Base-by-base conservation (phyloP, 352 stramenopile species). In the Pythium apleroticum region DNA sequence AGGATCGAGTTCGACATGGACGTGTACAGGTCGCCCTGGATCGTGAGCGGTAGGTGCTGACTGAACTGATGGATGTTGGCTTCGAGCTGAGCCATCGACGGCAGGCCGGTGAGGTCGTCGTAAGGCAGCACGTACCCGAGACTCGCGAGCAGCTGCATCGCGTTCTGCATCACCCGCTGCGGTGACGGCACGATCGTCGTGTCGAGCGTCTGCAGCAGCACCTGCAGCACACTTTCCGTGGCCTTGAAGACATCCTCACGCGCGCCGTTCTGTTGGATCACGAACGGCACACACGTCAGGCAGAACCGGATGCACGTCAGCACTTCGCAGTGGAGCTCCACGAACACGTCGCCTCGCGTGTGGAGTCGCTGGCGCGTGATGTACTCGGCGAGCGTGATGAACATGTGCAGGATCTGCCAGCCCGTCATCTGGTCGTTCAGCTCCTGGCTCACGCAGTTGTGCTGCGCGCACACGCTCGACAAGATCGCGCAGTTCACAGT, bases 1-100 rank as follows among this genome's bases (percentile, higher is more conserved):
- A 94, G 39, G 64, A 91, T 88, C 9, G 79, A 90, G 63, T 91
- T 89, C 0, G 84, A 89, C 77, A 92, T 87, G 1, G 85, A 86
- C 17, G 80, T 90, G 62, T 90, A 94, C 22, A 94, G 64, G 50
- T 91, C 81, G 30, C 80, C 81, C 63, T 94, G 83, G 57, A 94
- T 90, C 22, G 74, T 66, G 10, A 88, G 70, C 22, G 79, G 83
- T 22, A 94, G 65, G 33, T 92, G 81, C 52, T 86, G 64, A 22
- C 83, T 88, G 65, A 94, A 92, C 50, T 79, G 71, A 52, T 92
- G 85, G 46, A 94, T 83, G 53, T 89, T 84, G 19, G 66, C 57
- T 55, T 91, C 75, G 12, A 94, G 71, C 54, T 91, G 79, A 2
- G 63, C 60, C 85, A 94, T 91, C 37, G 81, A 89, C 11, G 80